Evolutionary conservation across 345 rosid genomes (phyloP).

Genomic region (Syzygium jambos): DNA sequence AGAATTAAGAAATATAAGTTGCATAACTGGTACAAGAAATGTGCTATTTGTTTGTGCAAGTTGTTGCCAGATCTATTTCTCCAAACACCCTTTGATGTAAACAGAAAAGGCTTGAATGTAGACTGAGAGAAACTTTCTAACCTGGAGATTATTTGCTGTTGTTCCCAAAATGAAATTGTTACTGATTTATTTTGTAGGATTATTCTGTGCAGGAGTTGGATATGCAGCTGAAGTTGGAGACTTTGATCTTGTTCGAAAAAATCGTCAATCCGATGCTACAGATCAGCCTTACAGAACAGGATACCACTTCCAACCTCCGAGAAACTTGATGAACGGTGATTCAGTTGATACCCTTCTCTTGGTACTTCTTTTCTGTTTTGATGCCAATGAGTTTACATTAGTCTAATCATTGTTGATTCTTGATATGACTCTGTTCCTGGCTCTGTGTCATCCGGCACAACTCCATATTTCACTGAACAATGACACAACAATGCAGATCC

Average conservation of each 20-base stretch:
- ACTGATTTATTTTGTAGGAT: background rate
- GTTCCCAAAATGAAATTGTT: background rate
- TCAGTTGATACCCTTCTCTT: background rate
- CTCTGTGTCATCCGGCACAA: background rate
- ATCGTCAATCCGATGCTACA: background rate
- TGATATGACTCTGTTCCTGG: slow-evolving; percentile 9
- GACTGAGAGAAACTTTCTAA: background rate
- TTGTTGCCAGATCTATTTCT: background rate
- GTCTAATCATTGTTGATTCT: background rate
- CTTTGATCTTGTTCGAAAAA: background rate
- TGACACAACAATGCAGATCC: slow-evolving; percentile 18
- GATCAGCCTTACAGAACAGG: slow-evolving; percentile 22
- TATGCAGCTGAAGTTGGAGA: background rate
- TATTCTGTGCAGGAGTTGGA: background rate
- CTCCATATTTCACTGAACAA: background rate
- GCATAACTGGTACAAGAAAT: background rate
- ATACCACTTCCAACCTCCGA: slow-evolving; percentile 42
- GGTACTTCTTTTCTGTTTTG: background rate
- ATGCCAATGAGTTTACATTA: background rate
- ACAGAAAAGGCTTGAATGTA: background rate
- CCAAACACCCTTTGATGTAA: background rate
- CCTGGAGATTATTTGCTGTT: background rate
- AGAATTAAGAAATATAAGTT: background rate
- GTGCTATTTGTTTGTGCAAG: background rate
- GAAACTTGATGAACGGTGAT: slow-evolving; percentile 45